Base-by-base conservation (phyloP, 257 asterid species). In the Cruciata laevipes region DNA sequence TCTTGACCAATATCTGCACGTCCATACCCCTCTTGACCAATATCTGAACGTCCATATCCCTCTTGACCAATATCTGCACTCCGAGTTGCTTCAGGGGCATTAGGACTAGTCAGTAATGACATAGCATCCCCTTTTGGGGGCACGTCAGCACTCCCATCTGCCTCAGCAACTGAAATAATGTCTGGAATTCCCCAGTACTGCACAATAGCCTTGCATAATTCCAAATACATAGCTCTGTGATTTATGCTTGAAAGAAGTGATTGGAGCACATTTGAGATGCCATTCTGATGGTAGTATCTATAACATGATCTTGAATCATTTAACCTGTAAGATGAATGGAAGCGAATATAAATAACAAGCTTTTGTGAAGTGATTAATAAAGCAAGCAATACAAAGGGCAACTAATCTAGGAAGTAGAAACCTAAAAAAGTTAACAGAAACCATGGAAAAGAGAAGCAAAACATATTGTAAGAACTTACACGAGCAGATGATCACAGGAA, bases 401-500 rank as follows among this genome's bases (percentile, higher is more conserved):
- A 20, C 57, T 35, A 35, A 23, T 21, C 6, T 57, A n/a, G n/a
- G n/a, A n/a, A n/a, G n/a, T n/a, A 10, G 0, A 27, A 60, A 23
- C 6, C 9, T n/a, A 60, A 60, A 59, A 30, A 27, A 9, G 42
- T 16, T 27, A 60, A 33, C 42, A 60, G 37, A 59, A 30, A 27
- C 23, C 10, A n/a, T n/a, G n/a, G n/a, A 40, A 40, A 40, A 40
- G 49, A 40, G 49, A 40, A 40, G 11, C 40, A 37, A 37, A n/a
- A n/a, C n/a, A 37, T 11, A 40, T 40, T 7, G 17, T 2, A 42
- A 33, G 10, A 71, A 78, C 96, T 62, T 90, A 90, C 97, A 90
- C 86, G 18, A 90, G 96, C 69, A 90, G 84, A 84, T 84, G 90
- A 83, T 84, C 89, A 71, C 89, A 87, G 37, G 90, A 72, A 59